These are phyloP conservation scores for Luzula sylvatica DNA, from an alignment of 176 grass and related monocot genomes.

Conservation along the genomic window DNA sequence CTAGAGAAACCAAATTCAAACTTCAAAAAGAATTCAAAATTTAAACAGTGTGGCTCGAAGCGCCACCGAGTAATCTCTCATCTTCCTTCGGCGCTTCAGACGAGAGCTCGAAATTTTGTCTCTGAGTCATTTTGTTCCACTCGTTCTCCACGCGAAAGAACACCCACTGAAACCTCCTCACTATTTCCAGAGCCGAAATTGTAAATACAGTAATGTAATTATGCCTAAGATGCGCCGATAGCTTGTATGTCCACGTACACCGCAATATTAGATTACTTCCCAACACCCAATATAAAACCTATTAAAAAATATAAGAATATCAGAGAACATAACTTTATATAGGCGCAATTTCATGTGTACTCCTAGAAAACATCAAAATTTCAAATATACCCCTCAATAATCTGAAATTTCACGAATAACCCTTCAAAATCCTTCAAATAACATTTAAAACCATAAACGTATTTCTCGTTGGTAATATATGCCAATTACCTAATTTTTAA, in stretches of 20 bases:
- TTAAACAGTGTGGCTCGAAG: conserved; percentile 50
- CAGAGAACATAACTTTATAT: neutral
- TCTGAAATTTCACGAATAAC: no score
- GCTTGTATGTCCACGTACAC: conserved; percentile 98
- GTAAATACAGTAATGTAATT: conserved; percentile 90
- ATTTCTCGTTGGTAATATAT: no score
- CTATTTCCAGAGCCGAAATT: conserved; percentile 69
- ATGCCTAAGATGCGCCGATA: conserved; percentile 91
- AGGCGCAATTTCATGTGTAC: no score
- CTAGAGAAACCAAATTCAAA: neutral
- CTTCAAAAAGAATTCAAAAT: conserved; percentile 5
- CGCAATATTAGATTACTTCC: conserved; percentile 85
- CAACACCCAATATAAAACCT: conserved; percentile 87
- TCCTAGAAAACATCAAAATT: no score
- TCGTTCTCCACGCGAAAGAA: conserved; percentile 98
- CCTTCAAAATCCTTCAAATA: no score
- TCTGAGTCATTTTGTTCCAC: conserved; percentile 89
- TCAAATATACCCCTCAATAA: no score
- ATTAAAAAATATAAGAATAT: conserved; percentile 5
- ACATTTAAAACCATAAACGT: no score
- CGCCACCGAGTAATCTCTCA: conserved; percentile 56
- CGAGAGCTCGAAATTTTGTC: conserved; percentile 60
- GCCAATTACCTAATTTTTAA: no score
- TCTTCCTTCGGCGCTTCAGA: conserved; percentile 45
- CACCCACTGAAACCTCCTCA: conserved; percentile 85